Evolutionary conservation across 306 rosid genomes (phyloP), one percentile per base, ranked within the genome.

Genomic region (Casuarina glauca): DNA sequence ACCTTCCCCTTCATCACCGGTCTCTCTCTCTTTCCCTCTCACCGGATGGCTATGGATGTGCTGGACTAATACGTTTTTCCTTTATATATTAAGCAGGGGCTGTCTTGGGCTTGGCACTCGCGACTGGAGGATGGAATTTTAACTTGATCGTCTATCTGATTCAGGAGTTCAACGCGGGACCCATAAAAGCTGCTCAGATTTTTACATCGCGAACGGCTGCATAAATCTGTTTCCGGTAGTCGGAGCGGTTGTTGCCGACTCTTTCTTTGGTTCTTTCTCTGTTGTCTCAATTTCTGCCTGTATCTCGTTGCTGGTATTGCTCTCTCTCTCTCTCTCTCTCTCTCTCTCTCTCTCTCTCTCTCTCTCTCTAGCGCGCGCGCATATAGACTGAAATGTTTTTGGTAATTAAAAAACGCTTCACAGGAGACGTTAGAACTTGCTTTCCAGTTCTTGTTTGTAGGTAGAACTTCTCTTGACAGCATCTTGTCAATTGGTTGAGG

Each of bases 141-240:
- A 85, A 89, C 76, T 70, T 87, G 70, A 80, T 73, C 1, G 89
- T 87, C 2, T 90, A 82, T 81, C 81, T 87, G 1, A 82, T 85
- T 6, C 6, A 3, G 48, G 78, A 84, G 8, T 86, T 80, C 69
- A 72, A 87, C 6, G 74, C 84, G 3, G 84, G 86, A 55, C 86
- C 84, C 62, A 84, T 90, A n/a, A 74, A 26, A 35, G 90, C 88
- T 58, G 74, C 87, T 46, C 86, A 85, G 84, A 72, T 85, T 70
- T 12, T 50, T 41, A 86, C 46, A 63, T 86, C 2, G 74, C 78
- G 5, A 73, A 13, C n/a, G 88, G 94, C 49, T 78, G 80, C 81
- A 16, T 72, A 1, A 13, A 0, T 46, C 67, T 90, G 0, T 72
- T 82, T 57, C 90, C 91, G 5, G 17, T 89, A 62, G 0, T 84